Evolutionary conservation across 176 grass and related monocot species (phyloP), one percentile per base, ranked within the genome.

Genomic region (Juncus inflexus): DNA sequence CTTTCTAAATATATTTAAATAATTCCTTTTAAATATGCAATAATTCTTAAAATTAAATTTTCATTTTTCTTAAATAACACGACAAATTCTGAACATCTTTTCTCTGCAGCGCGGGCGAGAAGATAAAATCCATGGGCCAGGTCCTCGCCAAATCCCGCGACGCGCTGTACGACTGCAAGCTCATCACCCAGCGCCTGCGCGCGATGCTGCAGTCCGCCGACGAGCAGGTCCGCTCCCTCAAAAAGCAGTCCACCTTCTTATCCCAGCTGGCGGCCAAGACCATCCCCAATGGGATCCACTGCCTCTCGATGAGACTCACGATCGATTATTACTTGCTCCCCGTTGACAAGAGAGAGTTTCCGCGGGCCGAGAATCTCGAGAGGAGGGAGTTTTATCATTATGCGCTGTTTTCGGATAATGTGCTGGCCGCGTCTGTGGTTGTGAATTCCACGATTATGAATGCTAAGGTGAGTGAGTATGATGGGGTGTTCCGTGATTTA

Each of bases 191-290:
- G 68, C 83, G 85, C 42, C 43, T 99, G 54, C 85, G 94, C 70
- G 94, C 65, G 15, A 99, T 92, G 88, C 94, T 99, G 65, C 88
- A 99, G 78, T 92, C 80, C 79, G 94, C 94, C 35, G 94, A 99
- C 55, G 94, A 92, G 61, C 88, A 92, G 62, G 85, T 99, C 67
- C 85, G 88, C 64, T 86, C 87, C 78, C 86, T 99, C 72, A 99
- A 99, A 81, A 99, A 92, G 66, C 94, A 99, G 64, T 89, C 85
- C 80, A 86, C 94, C 58, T 99, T 99, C 75, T 80, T 99, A 51
- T 92, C 87, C 69, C 94, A 92, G 74, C 81, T 99, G 83, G 94
- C 94, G 69, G 94, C 94, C 66, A 99, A 99, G 77, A 99, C 94
- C 39, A 86, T 99, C 80, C 94, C 94, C 65, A 99, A 99, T 62